Percentiles rank a stretch among this genome's conserved stretches.
Evolutionary conservation across 768 basidiomycete species (phyloP).

Genomic region (Hericium erinaceus): DNA sequence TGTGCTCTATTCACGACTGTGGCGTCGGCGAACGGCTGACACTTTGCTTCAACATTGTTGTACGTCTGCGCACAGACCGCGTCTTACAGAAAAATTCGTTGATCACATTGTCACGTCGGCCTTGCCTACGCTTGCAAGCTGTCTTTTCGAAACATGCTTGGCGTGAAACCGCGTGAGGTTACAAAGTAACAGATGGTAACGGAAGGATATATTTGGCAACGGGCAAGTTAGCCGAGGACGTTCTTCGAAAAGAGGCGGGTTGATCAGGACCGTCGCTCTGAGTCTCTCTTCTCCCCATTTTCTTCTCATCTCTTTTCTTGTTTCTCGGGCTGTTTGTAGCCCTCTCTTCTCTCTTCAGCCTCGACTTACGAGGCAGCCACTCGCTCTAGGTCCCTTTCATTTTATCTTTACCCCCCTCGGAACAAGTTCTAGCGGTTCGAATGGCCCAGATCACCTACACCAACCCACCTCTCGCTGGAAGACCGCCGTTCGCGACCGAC

Average conservation of each 20-base stretch:
- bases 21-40: too few relatives aligned
- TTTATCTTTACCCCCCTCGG: background rate
- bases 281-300: conserved; percentile 1
- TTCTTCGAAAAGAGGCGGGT: too few relatives aligned
- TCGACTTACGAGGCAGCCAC: conserved; percentile 1
- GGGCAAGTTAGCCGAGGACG: background rate
- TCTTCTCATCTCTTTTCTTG: background rate
- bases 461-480: conserved; percentile 43
- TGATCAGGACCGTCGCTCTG: background rate
- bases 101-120: background rate
- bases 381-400: conserved; percentile 6
- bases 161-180: background rate
- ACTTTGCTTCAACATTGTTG: too few relatives aligned
- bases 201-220: background rate
- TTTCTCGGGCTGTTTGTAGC: background rate
- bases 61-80: too few relatives aligned
- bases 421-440: background rate
- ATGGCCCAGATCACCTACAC: conserved; percentile 10
- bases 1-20: too few relatives aligned
- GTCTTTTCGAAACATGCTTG: background rate
- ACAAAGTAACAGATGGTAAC: background rate
- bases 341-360: background rate
- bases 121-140: background rate
- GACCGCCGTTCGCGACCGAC: conserved; percentile 62
- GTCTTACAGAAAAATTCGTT: background rate